Conservation (phyloP, 192 early-diverging fungal genomes). For the Mortierella claussenii region DNA sequence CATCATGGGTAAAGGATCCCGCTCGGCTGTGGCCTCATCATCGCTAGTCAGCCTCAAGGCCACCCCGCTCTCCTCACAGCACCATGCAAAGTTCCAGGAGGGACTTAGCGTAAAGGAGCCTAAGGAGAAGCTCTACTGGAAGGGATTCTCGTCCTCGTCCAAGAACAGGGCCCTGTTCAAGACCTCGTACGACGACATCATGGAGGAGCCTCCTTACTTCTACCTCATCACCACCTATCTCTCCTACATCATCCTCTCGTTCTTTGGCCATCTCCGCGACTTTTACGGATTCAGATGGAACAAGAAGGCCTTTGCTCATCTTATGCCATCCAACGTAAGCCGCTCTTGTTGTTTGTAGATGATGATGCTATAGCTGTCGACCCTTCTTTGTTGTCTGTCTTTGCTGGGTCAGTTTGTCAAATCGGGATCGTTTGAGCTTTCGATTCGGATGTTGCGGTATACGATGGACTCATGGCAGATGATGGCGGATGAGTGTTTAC, state of each 20-base stretch:
- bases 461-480: too few species aligned
- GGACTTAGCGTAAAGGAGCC: constrained; percentile 49
- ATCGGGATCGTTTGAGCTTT: too few species aligned
- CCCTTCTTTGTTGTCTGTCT: background rate
- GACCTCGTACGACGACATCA: constrained; percentile 46
- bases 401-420: constrained; percentile 6
- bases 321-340: constrained; percentile 76
- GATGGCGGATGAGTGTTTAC: too few species aligned
- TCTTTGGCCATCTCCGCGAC: constrained; percentile 93
- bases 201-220: constrained; percentile 81
- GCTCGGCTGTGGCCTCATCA: constrained; percentile 30
- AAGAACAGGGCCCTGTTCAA: constrained; percentile 52
- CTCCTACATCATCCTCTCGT: constrained; percentile 91
- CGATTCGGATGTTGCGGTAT: too few species aligned
- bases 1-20: constrained; percentile 53
- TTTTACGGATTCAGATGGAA: constrained; percentile 88
- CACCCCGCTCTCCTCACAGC: constrained; percentile 51
- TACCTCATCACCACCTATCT: constrained; percentile 95
- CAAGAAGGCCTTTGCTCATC: constrained; percentile 75
- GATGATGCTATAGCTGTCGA: too few species aligned
- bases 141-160: constrained; percentile 43
- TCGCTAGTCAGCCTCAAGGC: constrained; percentile 51
- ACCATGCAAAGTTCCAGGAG: constrained; percentile 55
- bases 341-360: too few species aligned
- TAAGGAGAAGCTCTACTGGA: constrained; percentile 54